A percentile compares a stretch with the other conserved stretches of the same genome.
Conservation (phyloP, 106 monocot species). For the Dendrobium huoshanense region DNA sequence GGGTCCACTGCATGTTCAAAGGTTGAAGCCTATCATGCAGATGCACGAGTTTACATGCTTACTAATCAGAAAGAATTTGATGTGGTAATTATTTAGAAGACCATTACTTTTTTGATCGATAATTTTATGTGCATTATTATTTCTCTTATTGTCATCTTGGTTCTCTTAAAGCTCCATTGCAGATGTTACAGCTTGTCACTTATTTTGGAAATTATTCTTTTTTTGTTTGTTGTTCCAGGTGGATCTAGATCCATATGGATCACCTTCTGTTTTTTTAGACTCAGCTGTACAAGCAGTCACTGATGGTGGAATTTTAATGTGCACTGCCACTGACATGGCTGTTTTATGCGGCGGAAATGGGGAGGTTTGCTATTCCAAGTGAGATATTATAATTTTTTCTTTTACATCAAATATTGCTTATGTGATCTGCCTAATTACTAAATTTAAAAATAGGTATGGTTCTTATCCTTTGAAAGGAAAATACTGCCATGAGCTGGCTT, state of each 20-base stretch:
- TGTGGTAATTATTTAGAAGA: conserved; percentile 50
- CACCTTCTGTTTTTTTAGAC: conserved; percentile 86
- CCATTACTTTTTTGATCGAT: neutral
- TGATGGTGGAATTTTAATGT: conserved; percentile 93
- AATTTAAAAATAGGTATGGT: conserved; percentile 56
- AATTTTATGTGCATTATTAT: neutral
- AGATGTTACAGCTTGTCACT: neutral
- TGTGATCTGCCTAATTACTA: neutral
- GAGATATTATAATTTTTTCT: conserved; percentile 14
- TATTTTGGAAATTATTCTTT: neutral
- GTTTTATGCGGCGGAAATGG: conserved; percentile 87
- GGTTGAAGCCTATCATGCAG: conserved; percentile 73
- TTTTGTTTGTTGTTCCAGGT: conserved; percentile 32
- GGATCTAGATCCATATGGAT: conserved; percentile 97
- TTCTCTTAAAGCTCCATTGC: neutral
- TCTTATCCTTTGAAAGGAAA: conserved; percentile 90
- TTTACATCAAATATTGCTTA: neutral
- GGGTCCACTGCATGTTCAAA: conserved; percentile 51
- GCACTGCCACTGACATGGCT: conserved; percentile 98
- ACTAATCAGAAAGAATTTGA: conserved; percentile 85
- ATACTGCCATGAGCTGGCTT: conserved; percentile 94
- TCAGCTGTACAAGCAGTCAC: conserved; percentile 89
- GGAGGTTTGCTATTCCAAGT: conserved; percentile 98
- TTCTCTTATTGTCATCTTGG: neutral
- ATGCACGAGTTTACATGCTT: conserved; percentile 88